phyloP scores from a whole-genome alignment of 345 rosid genomes.

The Hibiscus trionum region DNA sequence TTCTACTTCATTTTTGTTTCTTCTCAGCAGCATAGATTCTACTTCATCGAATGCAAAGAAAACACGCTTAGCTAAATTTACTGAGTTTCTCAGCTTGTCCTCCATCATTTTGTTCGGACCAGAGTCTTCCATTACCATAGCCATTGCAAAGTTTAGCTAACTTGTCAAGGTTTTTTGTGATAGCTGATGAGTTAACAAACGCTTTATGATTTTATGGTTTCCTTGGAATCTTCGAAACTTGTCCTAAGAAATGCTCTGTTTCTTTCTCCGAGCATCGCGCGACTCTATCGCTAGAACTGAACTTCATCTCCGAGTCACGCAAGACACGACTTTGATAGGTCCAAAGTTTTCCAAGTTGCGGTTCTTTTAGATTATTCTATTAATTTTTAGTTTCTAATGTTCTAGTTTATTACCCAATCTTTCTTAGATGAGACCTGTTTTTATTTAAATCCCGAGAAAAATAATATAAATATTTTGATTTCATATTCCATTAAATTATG shows the following conservation, averaged over 20 bases:
- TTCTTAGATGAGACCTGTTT: too few species aligned
- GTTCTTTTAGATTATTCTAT: too few species aligned
- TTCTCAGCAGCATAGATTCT: slow-evolving; percentile 24
- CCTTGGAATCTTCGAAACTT: not conserved
- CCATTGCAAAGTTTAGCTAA: not conserved
- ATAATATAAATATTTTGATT: too few species aligned
- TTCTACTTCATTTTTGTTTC: slow-evolving; percentile 26
- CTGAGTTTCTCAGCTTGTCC: slow-evolving; percentile 17
- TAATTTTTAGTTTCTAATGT: too few species aligned
- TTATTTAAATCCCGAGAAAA: too few species aligned
- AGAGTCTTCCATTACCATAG: slow-evolving; percentile 20
- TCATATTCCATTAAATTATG: too few species aligned
- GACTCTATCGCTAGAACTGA: too few species aligned
- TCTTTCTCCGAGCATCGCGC: too few species aligned
- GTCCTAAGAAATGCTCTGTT: not conserved
- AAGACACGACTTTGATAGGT: too few species aligned
- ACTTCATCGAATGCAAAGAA: slow-evolving; percentile 45
- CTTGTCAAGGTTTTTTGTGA: not conserved
- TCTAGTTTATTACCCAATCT: too few species aligned
- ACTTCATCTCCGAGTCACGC: too few species aligned
- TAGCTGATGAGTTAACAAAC: not conserved
- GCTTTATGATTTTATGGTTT: not conserved
- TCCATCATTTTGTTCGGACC: slow-evolving; percentile 28
- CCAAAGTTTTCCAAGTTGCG: too few species aligned
- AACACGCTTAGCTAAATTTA: slow-evolving; percentile 46